Base-by-base conservation (phyloP, 1,284 basidiomycete genomes). In the Porodaedalea pini region DNA sequence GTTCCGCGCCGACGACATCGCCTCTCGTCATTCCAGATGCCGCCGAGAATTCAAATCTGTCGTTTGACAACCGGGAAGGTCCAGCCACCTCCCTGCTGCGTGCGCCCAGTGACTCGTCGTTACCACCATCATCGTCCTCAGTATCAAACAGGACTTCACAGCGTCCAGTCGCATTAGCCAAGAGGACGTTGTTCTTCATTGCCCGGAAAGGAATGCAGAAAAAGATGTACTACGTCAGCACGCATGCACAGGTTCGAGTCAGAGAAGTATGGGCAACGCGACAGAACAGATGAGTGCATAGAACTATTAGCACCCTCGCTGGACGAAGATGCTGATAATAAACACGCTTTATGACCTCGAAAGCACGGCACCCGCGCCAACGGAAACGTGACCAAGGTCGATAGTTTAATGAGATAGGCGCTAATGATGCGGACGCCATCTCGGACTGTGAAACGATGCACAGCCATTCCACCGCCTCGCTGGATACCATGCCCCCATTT, bases 341-440 rank as follows among this genome's bases (percentile, higher is more conserved):
- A 49, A 56, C 54, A 56, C 54, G 54, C 27, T 50, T 51, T 49
- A 41, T 47, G 17, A 43, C 36, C 29, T 37, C 54, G 54, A 39
- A 19, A 31, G 27, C 36, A 3, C 7, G 29, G 40, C 19, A 21
- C 4, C 11, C 15, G 6, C 8, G 25, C 2, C 27, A 29, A 23
- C 40, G 31, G 25, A 7, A 11, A 8, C n/a, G 4, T 2, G 44
- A 19, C 7, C 21, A 40, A 27, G 40, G 15, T 34, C 23, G 36
- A 13, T 19, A 40, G 10, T 21, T 32, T 2, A 36, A 21, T 41
- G 40, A 49, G 17, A 41, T 21, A 21, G 34, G 27, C 39, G 23
- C 51, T 17, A 32, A 10, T 32, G 47, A 54, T 34, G n/a, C 17
- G 19, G 17, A 43, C 17, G 27, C 10, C 27, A 29, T 17, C n/a